Percentiles rank a stretch among this genome's conserved stretches.
phyloP scores from a whole-genome alignment of 2,329 filamentous ascomycete species.

The Blastomyces silverae region DNA sequence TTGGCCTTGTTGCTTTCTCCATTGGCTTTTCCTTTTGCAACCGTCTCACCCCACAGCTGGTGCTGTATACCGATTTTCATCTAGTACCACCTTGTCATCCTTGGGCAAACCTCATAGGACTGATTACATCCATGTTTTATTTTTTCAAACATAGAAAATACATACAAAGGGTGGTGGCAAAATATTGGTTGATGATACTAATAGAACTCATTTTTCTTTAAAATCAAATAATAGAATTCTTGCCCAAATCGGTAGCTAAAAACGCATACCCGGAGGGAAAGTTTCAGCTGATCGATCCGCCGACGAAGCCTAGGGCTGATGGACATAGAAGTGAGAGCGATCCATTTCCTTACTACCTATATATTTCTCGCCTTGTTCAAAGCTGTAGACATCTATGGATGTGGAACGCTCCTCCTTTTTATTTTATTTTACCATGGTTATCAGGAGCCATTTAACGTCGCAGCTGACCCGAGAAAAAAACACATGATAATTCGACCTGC shows the following conservation, averaged over 20 bases:
- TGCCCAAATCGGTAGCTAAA: slow-evolving; percentile 16
- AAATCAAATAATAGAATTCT: slow-evolving; percentile 18
- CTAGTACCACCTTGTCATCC: too few species aligned
- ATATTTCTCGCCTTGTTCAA: not conserved
- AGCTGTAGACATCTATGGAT: not conserved
- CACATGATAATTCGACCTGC: not conserved
- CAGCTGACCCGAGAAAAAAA: not conserved
- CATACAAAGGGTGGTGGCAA: too few species aligned
- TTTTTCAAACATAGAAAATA: too few species aligned
- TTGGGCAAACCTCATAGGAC: too few species aligned
- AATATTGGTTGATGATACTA: too few species aligned
- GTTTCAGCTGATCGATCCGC: slow-evolving; percentile 21
- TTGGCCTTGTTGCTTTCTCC: not conserved
- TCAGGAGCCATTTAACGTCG: not conserved
- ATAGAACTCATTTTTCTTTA: not conserved
- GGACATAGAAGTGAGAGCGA: slow-evolving; percentile 20
- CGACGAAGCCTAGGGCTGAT: slow-evolving; percentile 21
- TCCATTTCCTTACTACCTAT: not conserved
- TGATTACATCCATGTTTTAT: too few species aligned
- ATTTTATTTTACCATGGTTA: not conserved
- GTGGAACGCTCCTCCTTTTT: not conserved
- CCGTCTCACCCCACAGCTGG: not conserved
- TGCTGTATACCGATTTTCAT: not conserved
- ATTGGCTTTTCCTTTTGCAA: not conserved
- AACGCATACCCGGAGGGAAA: slow-evolving; percentile 20